These are phyloP conservation scores for Coemansia sp. DNA, from an alignment of 192 early-diverging fungal species.

Conservation along the genomic window DNA sequence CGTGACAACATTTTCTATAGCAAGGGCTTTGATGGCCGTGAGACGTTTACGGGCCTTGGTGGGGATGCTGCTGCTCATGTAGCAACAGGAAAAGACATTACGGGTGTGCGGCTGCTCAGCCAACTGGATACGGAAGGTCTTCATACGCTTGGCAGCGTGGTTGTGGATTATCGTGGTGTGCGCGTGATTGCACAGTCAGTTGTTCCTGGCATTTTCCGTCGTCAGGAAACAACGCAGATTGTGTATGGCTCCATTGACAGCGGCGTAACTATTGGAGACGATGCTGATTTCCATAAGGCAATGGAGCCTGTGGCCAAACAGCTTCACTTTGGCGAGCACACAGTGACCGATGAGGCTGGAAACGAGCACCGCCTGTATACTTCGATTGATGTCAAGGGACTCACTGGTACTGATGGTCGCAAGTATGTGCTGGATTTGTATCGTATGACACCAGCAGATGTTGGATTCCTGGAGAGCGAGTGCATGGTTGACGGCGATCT, in stretches of 20 bases:
- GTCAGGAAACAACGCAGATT: constrained; percentile 72
- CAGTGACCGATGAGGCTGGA: constrained; percentile 68
- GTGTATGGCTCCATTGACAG: constrained; percentile 91
- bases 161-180: constrained; percentile 89
- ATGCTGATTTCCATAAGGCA: constrained; percentile 72
- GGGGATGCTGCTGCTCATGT: constrained; percentile 90
- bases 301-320: constrained; percentile 70
- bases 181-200: constrained; percentile 92
- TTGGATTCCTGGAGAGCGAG: constrained; percentile 79
- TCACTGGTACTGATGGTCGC: constrained; percentile 87
- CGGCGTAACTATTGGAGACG: constrained; percentile 69
- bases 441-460: constrained; percentile 87
- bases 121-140: constrained; percentile 76
- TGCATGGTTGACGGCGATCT: constrained; percentile 56
- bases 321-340: constrained; percentile 78
- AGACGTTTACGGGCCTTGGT: constrained; percentile 77
- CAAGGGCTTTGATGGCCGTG: constrained; percentile 84
- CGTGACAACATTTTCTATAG: constrained; percentile 97
- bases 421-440: constrained; percentile 91
- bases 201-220: constrained; percentile 82
- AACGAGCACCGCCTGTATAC: constrained; percentile 67
- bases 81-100: constrained; percentile 91
- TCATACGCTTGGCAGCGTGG: constrained; percentile 83
- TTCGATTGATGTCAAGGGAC: constrained; percentile 89
- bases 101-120: constrained; percentile 77